Evolutionary conservation across 768 basidiomycete genomes (phyloP).

Genomic region (Kwoniella dendrophila): DNA sequence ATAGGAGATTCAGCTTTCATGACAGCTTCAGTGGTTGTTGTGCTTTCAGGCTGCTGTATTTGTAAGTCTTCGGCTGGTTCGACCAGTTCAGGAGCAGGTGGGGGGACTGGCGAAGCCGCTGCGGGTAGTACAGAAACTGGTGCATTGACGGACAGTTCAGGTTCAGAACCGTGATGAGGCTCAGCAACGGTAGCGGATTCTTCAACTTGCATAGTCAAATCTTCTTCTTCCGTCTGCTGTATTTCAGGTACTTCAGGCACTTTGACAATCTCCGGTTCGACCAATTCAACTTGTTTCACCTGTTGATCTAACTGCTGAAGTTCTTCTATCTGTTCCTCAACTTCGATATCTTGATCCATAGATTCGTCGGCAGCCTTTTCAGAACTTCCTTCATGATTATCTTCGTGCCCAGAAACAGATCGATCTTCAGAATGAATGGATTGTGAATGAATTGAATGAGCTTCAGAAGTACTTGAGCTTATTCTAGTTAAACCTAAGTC

Average conservation of each 20-base stretch:
- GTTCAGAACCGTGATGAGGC: not conserved
- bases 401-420: not conserved
- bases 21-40: not conserved
- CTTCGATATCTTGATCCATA: conserved; percentile 1
- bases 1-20: not conserved
- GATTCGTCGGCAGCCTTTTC: conserved; percentile 1
- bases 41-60: not conserved
- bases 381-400: not conserved
- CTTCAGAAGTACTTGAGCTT: conserved; percentile 12
- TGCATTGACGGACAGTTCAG: not conserved
- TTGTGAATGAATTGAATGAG: not conserved
- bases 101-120: not conserved
- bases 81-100: not conserved
- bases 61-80: too few relatives aligned
- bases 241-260: not conserved
- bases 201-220: not conserved
- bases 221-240: not conserved
- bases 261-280: not conserved
- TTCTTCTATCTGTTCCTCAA: not conserved
- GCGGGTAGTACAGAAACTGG: not conserved
- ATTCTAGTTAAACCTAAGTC: conserved; percentile 12
- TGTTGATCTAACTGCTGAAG: not conserved
- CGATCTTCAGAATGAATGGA: too few relatives aligned
- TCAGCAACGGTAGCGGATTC: not conserved
- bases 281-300: not conserved